Conservation (phyloP, 345 rosid species). For the Populus pruinosa region DNA sequence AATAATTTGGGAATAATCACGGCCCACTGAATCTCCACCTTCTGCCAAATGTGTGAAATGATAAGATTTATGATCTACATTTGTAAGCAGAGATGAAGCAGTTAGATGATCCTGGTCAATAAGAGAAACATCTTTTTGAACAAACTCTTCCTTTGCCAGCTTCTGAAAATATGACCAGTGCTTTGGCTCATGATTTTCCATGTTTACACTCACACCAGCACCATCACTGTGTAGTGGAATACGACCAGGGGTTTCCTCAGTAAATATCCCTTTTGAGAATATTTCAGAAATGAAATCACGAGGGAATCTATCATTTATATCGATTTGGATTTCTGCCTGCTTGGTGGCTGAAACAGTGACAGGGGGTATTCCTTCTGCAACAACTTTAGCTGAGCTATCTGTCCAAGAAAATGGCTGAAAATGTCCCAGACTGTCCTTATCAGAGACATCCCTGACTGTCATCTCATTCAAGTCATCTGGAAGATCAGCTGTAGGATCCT, state of each 20-base stretch:
- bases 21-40: conserved; percentile 37
- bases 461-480: conserved; percentile 21
- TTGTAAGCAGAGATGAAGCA: conserved; percentile 25
- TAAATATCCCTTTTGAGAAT: conserved; percentile 52
- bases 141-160: conserved; percentile 68
- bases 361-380: conserved; percentile 32
- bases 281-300: conserved; percentile 76
- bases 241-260: conserved; percentile 46
- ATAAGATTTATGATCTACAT: conserved; percentile 28
- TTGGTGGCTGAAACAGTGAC: conserved; percentile 40
- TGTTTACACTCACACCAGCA: conserved; percentile 61
- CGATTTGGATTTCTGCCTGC: conserved; percentile 69
- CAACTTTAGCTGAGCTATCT: conserved; percentile 32
- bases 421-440: conserved; percentile 14
- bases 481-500: conserved; percentile 28
- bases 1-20: conserved; percentile 37
- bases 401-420: conserved; percentile 31
- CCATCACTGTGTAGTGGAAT: conserved; percentile 47
- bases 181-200: conserved; percentile 73
- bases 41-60: conserved; percentile 36
- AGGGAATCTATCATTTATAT: conserved; percentile 81
- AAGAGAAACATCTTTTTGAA: conserved; percentile 47
- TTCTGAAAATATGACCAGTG: conserved; percentile 85
- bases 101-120: conserved; percentile 57
- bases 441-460: not conserved